These are phyloP conservation scores for Peronospora tabacina DNA, from an alignment of 352 stramenopile genomes.

Conservation along the genomic window DNA sequence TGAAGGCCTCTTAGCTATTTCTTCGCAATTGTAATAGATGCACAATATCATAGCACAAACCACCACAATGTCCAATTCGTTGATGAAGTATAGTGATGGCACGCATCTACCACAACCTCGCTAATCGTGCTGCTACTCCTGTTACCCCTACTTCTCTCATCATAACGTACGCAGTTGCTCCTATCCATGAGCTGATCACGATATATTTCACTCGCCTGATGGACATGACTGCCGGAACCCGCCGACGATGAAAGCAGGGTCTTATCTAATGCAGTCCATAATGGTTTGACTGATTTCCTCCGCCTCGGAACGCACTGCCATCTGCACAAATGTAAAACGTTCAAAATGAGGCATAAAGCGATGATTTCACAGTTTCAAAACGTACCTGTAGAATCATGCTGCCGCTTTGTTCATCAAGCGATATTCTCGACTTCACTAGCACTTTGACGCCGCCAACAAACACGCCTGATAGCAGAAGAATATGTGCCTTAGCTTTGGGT, in stretches of 20 bases:
- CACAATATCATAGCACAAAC: conserved; percentile 10
- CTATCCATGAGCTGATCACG: conserved; percentile 19
- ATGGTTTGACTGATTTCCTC: conserved; percentile 93
- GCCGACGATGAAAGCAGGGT: conserved; percentile 10
- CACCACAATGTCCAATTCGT: conserved; percentile 39
- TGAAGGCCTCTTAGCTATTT: conserved; percentile 50
- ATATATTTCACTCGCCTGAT: conserved; percentile 15
- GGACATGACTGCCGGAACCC: conserved; percentile 11
- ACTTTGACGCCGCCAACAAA: conserved; percentile 94
- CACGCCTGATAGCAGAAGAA: conserved; percentile 93
- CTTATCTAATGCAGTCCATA: conserved; percentile 94
- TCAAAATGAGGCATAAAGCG: not conserved
- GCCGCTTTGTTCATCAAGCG: conserved; percentile 81
- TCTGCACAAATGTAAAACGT: conserved; percentile 51
- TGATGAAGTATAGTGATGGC: conserved; percentile 18
- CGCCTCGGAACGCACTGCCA: conserved; percentile 93
- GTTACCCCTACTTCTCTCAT: conserved; percentile 5
- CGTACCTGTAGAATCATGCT: conserved; percentile 88
- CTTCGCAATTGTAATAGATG: conserved; percentile 15
- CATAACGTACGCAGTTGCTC: conserved; percentile 22
- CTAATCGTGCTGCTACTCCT: conserved; percentile 16
- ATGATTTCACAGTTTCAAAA: not conserved
- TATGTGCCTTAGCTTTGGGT: conserved; percentile 91
- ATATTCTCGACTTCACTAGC: conserved; percentile 94
- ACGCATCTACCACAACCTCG: conserved; percentile 17